Percentiles rank a stretch among this genome's conserved stretches.
These are phyloP conservation scores for Elaeagnus macrophylla DNA, from an alignment of 306 rosid species.

Conservation along the genomic window DNA sequence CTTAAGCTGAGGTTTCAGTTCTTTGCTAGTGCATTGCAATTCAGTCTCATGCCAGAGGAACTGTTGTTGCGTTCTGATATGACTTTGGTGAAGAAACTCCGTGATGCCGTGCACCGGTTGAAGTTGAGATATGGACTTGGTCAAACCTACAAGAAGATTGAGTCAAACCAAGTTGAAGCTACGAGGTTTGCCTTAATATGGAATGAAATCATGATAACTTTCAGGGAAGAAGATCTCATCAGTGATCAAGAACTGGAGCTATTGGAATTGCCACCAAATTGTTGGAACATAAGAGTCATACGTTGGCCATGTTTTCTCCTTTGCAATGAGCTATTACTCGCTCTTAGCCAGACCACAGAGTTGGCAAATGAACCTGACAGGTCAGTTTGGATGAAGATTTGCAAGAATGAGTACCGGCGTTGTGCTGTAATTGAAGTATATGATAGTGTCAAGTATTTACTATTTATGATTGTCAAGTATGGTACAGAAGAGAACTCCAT, in stretches of 20 bases:
- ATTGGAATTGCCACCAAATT: conserved; percentile 71
- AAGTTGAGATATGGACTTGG: conserved; percentile 84
- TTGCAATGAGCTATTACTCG: conserved; percentile 77
- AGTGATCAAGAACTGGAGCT: conserved; percentile 71
- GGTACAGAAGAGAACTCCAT: conserved; percentile 50
- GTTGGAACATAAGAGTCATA: conserved; percentile 75
- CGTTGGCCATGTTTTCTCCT: conserved; percentile 88
- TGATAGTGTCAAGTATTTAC: conserved; percentile 59
- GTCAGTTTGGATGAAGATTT: conserved; percentile 62
- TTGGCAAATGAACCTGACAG: conserved; percentile 39
- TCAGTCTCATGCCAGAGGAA: conserved; percentile 78
- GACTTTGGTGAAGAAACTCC: conserved; percentile 60
- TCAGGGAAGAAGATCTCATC: conserved; percentile 94
- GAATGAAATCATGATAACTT: conserved; percentile 78
- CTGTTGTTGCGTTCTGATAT: conserved; percentile 22
- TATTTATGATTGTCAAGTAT: conserved; percentile 34
- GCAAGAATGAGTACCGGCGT: conserved; percentile 82
- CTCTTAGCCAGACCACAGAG: conserved; percentile 73
- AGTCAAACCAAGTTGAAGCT: conserved; percentile 71
- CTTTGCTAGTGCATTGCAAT: conserved; percentile 84
- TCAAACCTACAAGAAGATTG: conserved; percentile 52
- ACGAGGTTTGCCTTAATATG: conserved; percentile 88
- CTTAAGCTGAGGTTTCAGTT: conserved; percentile 88
- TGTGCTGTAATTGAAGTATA: conserved; percentile 87
- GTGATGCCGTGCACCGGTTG: conserved; percentile 66